These are phyloP conservation scores for Pleurotus ostreatus DNA, from an alignment of 768 basidiomycete genomes.

Conservation along the genomic window DNA sequence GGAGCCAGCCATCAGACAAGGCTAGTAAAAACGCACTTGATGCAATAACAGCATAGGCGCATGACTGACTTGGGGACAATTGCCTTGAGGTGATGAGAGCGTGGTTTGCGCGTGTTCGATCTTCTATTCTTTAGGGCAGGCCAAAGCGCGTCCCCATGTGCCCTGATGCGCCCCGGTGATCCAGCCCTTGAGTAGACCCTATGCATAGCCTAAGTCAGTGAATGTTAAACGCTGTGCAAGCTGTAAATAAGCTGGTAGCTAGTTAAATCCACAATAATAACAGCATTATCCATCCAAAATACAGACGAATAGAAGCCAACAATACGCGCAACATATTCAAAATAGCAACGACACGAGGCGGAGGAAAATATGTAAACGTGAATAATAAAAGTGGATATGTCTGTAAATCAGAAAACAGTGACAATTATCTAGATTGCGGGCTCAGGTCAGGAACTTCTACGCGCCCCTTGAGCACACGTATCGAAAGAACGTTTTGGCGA, in stretches of 20 bases:
- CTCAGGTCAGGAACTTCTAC: constrained; percentile 1
- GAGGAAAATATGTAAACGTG: background rate
- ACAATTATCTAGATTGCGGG: background rate
- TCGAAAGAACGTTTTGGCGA: background rate
- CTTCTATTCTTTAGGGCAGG: background rate
- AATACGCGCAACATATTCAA: background rate
- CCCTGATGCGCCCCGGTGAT: background rate
- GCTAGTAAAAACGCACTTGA: constrained; percentile 1
- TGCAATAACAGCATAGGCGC: background rate
- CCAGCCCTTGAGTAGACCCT: background rate
- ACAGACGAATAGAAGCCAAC: background rate
- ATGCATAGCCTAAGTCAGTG: background rate
- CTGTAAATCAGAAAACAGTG: constrained; percentile 5
- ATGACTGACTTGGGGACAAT: background rate
- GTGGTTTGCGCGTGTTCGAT: constrained; percentile 3
- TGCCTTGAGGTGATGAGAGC: constrained; percentile 7
- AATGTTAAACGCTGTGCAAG: background rate
- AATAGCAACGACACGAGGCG: background rate
- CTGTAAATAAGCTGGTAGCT: background rate
- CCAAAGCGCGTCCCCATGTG: constrained; percentile 5
- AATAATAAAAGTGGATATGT: background rate
- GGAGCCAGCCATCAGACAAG: constrained; percentile 3
- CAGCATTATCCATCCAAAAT: background rate
- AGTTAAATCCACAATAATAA: background rate
- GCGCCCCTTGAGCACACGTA: background rate